Evolutionary conservation across 2,329 filamentous ascomycete species (phyloP), one percentile per base, ranked within the genome.

Genomic region (Monilinia vaccinii-corymbosi): DNA sequence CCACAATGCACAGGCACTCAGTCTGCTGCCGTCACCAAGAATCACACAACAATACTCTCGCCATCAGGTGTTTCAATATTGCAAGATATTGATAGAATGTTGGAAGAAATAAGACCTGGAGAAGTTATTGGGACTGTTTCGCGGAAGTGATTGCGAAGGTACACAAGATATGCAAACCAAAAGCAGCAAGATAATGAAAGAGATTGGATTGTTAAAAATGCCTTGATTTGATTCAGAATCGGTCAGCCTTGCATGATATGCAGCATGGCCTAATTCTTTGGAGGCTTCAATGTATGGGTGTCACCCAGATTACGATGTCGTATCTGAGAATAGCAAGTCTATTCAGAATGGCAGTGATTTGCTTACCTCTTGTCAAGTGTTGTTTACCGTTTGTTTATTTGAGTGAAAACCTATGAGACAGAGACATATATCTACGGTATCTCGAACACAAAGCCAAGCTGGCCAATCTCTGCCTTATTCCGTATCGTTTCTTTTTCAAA

Each of bases 191-290:
- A 55, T 58, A 31, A 46, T 36, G 18, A 32, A 46, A 53, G 25
- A 56, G 16, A 56, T n/a, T 44, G 1, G 16, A n/a, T 45, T 8
- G 46, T 47, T 40, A 18, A n/a, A 59, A 36, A n/a, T 25, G 23
- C 44, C 8, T 8, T 2, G 13, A 31, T 4, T 28, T 47, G 31
- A 6, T 13, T 49, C 47, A 55, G 49, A 44, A 28, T 8, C 40
- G 9, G 40, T 47, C 49, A 47, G 49, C 50, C 57, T 47, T 60
- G 57, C 48, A 25, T 28, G 34, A 16, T 60, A 28, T 59, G 14
- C 34, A 18, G 34, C 45, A 14, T 51, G 40, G 31, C 42, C 36
- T 8, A 34, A 56, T 56, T 2, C 3, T 13, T 44, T 13, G n/a
- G 9, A 8, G 38, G 40, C 38, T 21, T 44, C 23, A 25, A 38